Conservation (phyloP, 1,139 yeast species). For the Kodamaea ohmeri region DNA sequence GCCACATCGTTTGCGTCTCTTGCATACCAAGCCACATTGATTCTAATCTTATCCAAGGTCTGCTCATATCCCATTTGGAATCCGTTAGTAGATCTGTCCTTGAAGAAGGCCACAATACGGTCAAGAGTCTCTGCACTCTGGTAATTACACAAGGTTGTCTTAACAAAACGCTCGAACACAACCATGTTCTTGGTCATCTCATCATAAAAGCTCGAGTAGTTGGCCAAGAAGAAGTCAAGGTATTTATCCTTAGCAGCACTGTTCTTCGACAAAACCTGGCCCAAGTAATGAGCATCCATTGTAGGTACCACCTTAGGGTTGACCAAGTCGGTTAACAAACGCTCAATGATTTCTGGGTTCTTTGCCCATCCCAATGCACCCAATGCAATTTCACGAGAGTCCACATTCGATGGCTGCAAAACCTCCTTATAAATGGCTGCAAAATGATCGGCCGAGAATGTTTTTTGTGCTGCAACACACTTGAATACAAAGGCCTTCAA, state of each 20-base stretch:
- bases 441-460: constrained; percentile 43
- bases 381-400: constrained; percentile 65
- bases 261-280: constrained; percentile 52
- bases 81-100: constrained; percentile 54
- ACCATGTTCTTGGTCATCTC: constrained; percentile 56
- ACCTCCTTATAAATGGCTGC: constrained; percentile 50
- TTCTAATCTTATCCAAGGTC: constrained; percentile 50
- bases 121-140: constrained; percentile 40
- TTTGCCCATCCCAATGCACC: constrained; percentile 57
- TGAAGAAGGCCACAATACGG: constrained; percentile 52
- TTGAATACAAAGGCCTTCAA: constrained; percentile 53
- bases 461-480: constrained; percentile 44
- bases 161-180: constrained; percentile 62
- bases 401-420: constrained; percentile 56
- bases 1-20: constrained; percentile 30
- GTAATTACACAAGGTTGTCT: constrained; percentile 49
- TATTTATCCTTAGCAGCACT: constrained; percentile 45
- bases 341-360: constrained; percentile 33
- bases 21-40: constrained; percentile 48
- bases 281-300: constrained; percentile 68
- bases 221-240: constrained; percentile 55
- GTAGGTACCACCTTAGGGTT: constrained; percentile 51
- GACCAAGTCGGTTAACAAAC: constrained; percentile 39
- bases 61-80: constrained; percentile 60
- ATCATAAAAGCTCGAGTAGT: constrained; percentile 49